These are phyloP conservation scores for Aspergillus texensis DNA, from an alignment of 2,329 filamentous ascomycete species.

Conservation along the genomic window DNA sequence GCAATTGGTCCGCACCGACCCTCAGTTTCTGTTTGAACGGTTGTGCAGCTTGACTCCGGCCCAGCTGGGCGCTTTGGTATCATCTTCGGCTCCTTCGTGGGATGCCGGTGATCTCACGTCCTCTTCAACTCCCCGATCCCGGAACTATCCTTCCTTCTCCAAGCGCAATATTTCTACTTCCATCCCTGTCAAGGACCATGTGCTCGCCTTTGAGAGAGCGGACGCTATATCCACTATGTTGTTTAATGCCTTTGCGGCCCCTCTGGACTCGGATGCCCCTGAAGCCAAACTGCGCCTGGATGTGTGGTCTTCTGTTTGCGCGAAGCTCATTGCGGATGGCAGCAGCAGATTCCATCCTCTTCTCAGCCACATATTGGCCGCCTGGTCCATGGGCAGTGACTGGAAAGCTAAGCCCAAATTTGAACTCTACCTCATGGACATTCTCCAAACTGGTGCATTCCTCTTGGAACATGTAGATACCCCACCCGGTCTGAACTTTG, in stretches of 20 bases:
- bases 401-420: constrained; percentile 89
- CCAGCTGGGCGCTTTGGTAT: constrained; percentile 77
- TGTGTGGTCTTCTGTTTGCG: constrained; percentile 86
- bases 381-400: constrained; percentile 82
- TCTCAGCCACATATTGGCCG: constrained; percentile 79
- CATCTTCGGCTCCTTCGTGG: constrained; percentile 75
- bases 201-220: constrained; percentile 85
- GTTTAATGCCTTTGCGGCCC: constrained; percentile 87
- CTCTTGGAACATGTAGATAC: constrained; percentile 83
- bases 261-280: constrained; percentile 75
- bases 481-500: constrained; percentile 70
- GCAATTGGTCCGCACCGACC: constrained; percentile 79
- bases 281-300: constrained; percentile 80
- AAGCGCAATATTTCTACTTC: constrained; percentile 51
- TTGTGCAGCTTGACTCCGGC: constrained; percentile 73
- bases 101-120: constrained; percentile 86
- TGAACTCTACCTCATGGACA: constrained; percentile 93
- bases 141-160: constrained; percentile 51
- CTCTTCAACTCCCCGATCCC: constrained; percentile 62
- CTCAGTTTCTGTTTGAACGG: constrained; percentile 82
- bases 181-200: constrained; percentile 73
- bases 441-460: constrained; percentile 89
- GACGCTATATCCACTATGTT: constrained; percentile 83
- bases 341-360: constrained; percentile 79
- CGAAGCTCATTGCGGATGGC: constrained; percentile 76